phyloP scores from a whole-genome alignment of 2,329 filamentous ascomycete species.

The Chrysoporthe puriensis region DNA sequence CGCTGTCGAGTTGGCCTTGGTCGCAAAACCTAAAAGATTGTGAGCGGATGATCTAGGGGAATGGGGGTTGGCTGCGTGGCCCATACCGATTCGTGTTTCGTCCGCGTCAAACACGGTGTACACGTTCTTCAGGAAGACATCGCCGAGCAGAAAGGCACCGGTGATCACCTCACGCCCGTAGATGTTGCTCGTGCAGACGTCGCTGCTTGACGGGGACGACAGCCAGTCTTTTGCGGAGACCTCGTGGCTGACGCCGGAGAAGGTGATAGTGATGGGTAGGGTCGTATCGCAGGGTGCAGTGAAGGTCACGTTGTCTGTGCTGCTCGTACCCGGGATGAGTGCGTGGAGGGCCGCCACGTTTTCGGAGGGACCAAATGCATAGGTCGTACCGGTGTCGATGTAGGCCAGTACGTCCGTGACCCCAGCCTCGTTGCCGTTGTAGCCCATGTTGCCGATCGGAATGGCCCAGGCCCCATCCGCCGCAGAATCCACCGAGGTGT shows the following conservation, averaged over 20 bases:
- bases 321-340: constrained; percentile 64
- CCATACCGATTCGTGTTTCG: constrained; percentile 62
- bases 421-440: constrained; percentile 62
- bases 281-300: constrained; percentile 73
- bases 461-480: constrained; percentile 72
- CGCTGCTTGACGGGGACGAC: constrained; percentile 46
- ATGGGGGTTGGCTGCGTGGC: background rate
- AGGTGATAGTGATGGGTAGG: constrained; percentile 63
- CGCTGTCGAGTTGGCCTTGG: constrained; percentile 36
- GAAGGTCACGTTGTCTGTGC: constrained; percentile 65
- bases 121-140: constrained; percentile 87
- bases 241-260: constrained; percentile 68
- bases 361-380: constrained; percentile 69
- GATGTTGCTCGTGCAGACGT: constrained; percentile 70
- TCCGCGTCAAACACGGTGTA: constrained; percentile 85
- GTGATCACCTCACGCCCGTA: constrained; percentile 71
- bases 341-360: constrained; percentile 72
- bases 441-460: constrained; percentile 65
- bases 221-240: constrained; percentile 76
- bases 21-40: constrained; percentile 41
- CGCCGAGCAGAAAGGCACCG: constrained; percentile 78
- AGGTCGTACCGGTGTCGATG: constrained; percentile 84
- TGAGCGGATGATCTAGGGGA: constrained; percentile 9
- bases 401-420: constrained; percentile 65
- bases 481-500: constrained; percentile 57